Base-by-base conservation (phyloP, 2,329 filamentous ascomycete genomes). In the Aspergillus carbonarius region DNA sequence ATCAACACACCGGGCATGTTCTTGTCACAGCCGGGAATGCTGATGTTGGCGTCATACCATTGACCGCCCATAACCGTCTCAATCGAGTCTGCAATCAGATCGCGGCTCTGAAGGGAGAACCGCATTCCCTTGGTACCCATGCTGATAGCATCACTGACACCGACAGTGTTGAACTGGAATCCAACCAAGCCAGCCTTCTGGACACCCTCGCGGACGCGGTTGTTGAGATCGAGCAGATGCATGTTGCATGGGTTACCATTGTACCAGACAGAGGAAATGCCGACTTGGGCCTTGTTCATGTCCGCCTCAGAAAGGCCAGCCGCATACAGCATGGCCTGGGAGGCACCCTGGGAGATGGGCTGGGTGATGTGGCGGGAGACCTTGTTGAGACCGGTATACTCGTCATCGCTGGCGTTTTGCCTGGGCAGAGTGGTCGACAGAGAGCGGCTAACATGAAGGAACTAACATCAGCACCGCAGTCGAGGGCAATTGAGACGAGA, bases 31-130 rank as follows among this genome's bases (percentile, higher is more conserved):
- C 95, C 95, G 13, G 95, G 95, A 69, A 99, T 90, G 54, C 92
- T 96, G 73, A 99, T 90, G 78, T 98, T 98, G 67, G 88, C 93
- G 76, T 99, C 95, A 74, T 99, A 98, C 92, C 93, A 98, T 79
- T 99, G 95, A 15, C 92, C 95, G 66, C 92, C 89, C 93, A 98
- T 99, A 69, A 99, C 95, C 5, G 95, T 98, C 84, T 99, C 95
- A 71, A 99, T 96, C 62, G 91, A 96, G 79, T 99, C 95, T 70
- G 95, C 95, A 69, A 99, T 99, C 70, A 99, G 86, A 77, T 99
- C 95, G 75, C 95, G 85, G 67, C 91, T 96, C 81, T 98, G 95
- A 54, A 97, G 83, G 56, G 90, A 95, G 80, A 92, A 98, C 63
- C 93, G 86, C 95, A 99, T 99, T 68, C 96, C 95, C 35, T 88